A percentile compares a stretch with the other conserved stretches of the same genome.
Conservation (phyloP, 1,139 yeast species). For the Trichomonascaceae sp. region DNA sequence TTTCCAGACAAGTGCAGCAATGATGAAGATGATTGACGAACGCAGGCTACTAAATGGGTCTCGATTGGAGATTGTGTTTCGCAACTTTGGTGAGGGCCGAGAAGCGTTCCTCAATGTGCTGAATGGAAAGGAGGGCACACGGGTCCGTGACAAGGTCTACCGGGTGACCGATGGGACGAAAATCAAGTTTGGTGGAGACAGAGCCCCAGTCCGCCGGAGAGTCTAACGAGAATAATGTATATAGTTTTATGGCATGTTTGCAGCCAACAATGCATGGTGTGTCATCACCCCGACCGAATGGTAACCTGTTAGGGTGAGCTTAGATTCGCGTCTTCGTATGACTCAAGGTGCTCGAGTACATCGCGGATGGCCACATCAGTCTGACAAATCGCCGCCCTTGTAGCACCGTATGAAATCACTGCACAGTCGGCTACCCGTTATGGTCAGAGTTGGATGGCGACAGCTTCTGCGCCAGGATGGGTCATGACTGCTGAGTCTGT, state of each 20-base stretch:
- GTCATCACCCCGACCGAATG: not conserved
- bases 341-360: no score
- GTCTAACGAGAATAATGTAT: conserved; percentile 37
- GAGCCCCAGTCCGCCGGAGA: conserved; percentile 77
- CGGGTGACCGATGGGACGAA: conserved; percentile 68
- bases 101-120: conserved; percentile 76
- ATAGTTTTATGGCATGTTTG: no score
- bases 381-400: no score
- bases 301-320: no score
- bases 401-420: no score
- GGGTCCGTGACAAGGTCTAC: conserved; percentile 47
- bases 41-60: conserved; percentile 31
- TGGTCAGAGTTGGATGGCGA: no score
- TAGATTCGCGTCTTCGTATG: no score
- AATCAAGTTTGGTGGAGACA: conserved; percentile 84
- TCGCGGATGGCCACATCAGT: no score
- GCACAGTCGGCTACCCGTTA: no score
- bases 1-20: conserved; percentile 68
- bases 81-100: conserved; percentile 82
- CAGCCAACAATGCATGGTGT: conserved; percentile 5
- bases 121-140: conserved; percentile 77
- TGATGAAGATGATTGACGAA: conserved; percentile 55
- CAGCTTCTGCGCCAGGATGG: no score
- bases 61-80: conserved; percentile 50
- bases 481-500: no score